phyloP scores from a whole-genome alignment of 2,329 filamentous ascomycete genomes.

The Cercospora canescens region DNA sequence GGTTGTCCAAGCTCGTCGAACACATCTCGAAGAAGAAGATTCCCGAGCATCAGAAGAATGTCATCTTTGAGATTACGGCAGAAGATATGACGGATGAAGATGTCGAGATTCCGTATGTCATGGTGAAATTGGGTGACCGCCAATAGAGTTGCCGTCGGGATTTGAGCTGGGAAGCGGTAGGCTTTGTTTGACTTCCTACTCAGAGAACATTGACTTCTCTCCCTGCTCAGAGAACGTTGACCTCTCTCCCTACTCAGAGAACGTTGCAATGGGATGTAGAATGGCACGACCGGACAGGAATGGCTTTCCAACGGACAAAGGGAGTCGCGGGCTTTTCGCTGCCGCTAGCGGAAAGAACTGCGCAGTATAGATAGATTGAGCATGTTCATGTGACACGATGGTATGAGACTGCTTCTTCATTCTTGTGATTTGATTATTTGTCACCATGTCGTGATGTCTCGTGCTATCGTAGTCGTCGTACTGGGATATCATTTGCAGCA shows the following conservation, averaged over 20 bases:
- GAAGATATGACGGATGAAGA: constrained; percentile 89
- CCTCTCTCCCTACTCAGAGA: neutral
- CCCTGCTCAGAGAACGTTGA: too few species aligned
- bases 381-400: neutral
- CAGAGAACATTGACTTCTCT: too few species aligned
- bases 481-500: neutral
- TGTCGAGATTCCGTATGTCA: constrained; percentile 95
- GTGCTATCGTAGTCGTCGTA: neutral
- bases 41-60: constrained; percentile 86
- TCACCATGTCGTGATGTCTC: neutral
- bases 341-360: neutral
- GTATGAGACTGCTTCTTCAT: neutral
- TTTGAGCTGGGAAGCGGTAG: neutral
- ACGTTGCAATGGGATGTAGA: neutral
- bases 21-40: constrained; percentile 89
- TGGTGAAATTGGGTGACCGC: constrained; percentile 66
- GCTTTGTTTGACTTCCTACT: too few species aligned
- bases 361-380: neutral
- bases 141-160: constrained; percentile 35
- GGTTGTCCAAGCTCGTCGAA: constrained; percentile 85
- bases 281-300: neutral
- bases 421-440: neutral
- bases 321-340: neutral
- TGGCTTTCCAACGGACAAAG: neutral
- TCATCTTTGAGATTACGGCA: constrained; percentile 94